Evolutionary conservation across 2,329 filamentous ascomycete genomes (phyloP).

Genomic region (Hypoxylon sp.): DNA sequence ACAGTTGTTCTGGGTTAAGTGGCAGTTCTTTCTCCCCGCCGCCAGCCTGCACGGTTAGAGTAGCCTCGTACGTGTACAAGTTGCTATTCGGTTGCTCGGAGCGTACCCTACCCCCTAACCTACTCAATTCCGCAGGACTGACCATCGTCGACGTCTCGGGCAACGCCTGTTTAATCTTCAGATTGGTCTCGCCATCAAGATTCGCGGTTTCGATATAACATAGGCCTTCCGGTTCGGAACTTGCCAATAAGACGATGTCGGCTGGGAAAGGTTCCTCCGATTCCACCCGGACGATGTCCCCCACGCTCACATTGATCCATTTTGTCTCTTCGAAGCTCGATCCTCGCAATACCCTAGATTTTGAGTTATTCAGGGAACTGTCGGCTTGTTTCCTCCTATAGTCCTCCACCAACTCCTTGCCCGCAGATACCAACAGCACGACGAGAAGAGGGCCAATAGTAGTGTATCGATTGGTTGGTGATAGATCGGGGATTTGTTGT

Average conservation of each 20-base stretch:
- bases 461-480: conserved; percentile 93
- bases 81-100: conserved; percentile 99
- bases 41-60: conserved; percentile 87
- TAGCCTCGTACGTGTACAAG: conserved; percentile 97
- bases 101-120: conserved; percentile 84
- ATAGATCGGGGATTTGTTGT: conserved; percentile 94
- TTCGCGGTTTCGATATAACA: conserved; percentile 99
- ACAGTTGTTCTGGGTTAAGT: conserved; percentile 88
- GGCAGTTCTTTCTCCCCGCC: conserved; percentile 93
- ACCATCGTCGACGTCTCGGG: conserved; percentile 91
- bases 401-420: conserved; percentile 94
- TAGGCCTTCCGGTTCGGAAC: conserved; percentile 94
- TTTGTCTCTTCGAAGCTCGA: conserved; percentile 85
- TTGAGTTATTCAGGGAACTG: conserved; percentile 85
- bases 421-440: conserved; percentile 91
- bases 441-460: conserved; percentile 94
- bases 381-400: conserved; percentile 90
- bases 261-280: conserved; percentile 96
- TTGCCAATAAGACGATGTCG: conserved; percentile 89
- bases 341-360: conserved; percentile 82
- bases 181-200: conserved; percentile 94
- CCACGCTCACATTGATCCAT: conserved; percentile 93
- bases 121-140: conserved; percentile 83
- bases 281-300: conserved; percentile 91
- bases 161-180: conserved; percentile 98